A percentile compares a stretch with the other conserved stretches of the same genome.
Conservation (phyloP, 129 eudicot genomes). For the Tagetes erecta region DNA sequence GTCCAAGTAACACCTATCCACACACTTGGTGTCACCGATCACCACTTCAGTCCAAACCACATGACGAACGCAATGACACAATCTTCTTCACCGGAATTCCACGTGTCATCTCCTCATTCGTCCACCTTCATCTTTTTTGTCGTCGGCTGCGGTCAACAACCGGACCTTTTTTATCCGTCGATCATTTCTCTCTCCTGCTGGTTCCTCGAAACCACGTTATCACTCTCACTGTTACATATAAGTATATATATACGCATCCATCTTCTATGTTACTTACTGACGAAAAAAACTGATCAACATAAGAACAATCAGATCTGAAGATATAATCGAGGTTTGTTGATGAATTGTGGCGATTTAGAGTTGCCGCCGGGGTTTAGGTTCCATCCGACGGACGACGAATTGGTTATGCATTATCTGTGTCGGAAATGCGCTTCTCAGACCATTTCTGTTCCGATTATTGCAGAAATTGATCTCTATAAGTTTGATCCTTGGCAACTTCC, state of each 20-base stretch:
- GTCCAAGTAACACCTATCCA: slow-evolving; percentile 28
- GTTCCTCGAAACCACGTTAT: slow-evolving; percentile 42
- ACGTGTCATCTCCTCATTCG: slow-evolving; percentile 35
- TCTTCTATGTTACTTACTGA: background rate
- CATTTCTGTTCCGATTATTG: slow-evolving; percentile 51
- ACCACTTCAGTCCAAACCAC: slow-evolving; percentile 23
- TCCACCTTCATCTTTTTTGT: background rate
- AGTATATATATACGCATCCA: background rate
- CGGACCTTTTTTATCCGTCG: slow-evolving; percentile 33
- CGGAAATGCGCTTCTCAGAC: slow-evolving; percentile 55
- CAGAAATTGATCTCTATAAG: slow-evolving; percentile 68
- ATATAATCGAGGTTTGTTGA: slow-evolving; percentile 14
- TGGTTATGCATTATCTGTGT: slow-evolving; percentile 59
- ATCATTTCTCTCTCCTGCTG: slow-evolving; percentile 23
- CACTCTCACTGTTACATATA: background rate
- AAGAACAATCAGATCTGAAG: background rate
- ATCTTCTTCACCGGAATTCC: slow-evolving; percentile 1
- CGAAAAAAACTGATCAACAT: no score
- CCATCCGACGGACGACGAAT: slow-evolving; percentile 69
- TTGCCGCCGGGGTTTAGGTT: slow-evolving; percentile 64
- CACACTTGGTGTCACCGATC: background rate
- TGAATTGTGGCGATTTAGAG: slow-evolving; percentile 41
- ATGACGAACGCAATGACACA: slow-evolving; percentile 50
- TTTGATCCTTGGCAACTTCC: slow-evolving; percentile 79
- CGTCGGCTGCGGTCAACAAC: background rate